Evolutionary conservation across 495 filamentous ascomycete species (phyloP), one percentile per base, ranked within the genome.

Genomic region (Xylaria curta): DNA sequence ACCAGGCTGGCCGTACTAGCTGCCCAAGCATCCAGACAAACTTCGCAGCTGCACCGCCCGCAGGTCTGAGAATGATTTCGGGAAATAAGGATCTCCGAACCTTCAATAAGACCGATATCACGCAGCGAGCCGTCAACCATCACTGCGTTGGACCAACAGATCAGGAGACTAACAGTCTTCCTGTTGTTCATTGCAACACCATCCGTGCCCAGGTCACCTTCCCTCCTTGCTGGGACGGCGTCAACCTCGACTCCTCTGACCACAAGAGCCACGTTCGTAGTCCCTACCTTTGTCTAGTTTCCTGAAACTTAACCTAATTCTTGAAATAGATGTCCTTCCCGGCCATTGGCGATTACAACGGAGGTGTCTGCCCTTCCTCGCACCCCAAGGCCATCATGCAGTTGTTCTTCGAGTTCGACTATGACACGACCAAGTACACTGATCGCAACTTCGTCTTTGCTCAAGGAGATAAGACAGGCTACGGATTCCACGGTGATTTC

Each of bases 401-500:
- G 21, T 79, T 93, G 13, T 89, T 92, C 78, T 93, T 80, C 75
- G 91, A 93, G 78, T 91, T 89, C 6, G 91, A 91, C 73, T 92
- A 85, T 82, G 79, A 88, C 75, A 85, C 85, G 17, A 72, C 79
- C 26, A 73, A 74, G 6, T 88, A 85, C 70, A 79, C 80, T 3
- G 75, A 83, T 68, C 84, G 90, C 24, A 76, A 86, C 40, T 92
- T 91, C 73, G 81, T 89, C 10, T 81, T 92, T 42, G 82, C 89
- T 15, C 89, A 88, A 64, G 91, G 91, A 60, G 92, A 95, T 74
- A 89, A 90, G 13, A 91, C 89, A 56, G 88, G 92, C 47, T 93
- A 84, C 71, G 89, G 90, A 19, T 91, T 92, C 75, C 92, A 95
- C 76, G 92, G 87, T 21, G 92, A 95, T 77, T 94, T 94, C 79